Conservation (phyloP, 495 filamentous ascomycete species). For the Astrothelium subdiscretum region DNA sequence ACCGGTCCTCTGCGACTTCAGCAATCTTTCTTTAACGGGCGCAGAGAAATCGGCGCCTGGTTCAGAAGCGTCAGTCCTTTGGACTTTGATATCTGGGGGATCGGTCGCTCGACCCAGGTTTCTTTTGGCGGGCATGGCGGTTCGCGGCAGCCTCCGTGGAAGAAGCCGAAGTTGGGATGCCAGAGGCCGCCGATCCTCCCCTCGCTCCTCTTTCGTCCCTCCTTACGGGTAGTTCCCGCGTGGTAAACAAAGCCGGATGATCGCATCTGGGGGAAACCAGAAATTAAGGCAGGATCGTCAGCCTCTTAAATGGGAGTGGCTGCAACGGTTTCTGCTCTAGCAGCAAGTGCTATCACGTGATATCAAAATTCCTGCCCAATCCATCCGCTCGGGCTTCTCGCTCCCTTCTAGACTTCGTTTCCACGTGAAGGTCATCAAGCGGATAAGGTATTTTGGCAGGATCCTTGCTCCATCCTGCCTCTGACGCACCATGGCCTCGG, state of each 20-base stretch:
- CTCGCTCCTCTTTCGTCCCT: too few relatives aligned
- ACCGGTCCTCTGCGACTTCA: constrained; percentile 57
- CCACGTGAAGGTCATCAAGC: too few relatives aligned
- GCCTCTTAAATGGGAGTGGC: not conserved
- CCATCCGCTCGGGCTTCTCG: not conserved
- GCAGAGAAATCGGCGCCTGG: constrained; percentile 49
- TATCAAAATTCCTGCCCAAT: not conserved
- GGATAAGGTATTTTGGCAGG: too few relatives aligned
- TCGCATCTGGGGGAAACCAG: not conserved
- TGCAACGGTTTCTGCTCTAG: not conserved
- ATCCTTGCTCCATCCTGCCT: too few relatives aligned
- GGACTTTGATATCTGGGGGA: not conserved
- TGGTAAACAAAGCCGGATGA: too few relatives aligned
- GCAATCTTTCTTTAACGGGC: constrained; percentile 52
- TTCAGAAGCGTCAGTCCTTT: not conserved
- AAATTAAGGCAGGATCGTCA: not conserved
- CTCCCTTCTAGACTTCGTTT: not conserved
- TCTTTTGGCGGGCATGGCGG: constrained; percentile 1
- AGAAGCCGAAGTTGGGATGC: not conserved
- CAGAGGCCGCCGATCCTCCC: too few relatives aligned
- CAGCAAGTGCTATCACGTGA: not conserved
- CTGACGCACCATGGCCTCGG: not conserved
- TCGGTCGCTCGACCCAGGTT: not conserved
- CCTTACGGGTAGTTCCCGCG: too few relatives aligned
- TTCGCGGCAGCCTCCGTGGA: not conserved